These are phyloP conservation scores for Penicillium sp. DNA, from an alignment of 2,329 filamentous ascomycete species.

Conservation along the genomic window DNA sequence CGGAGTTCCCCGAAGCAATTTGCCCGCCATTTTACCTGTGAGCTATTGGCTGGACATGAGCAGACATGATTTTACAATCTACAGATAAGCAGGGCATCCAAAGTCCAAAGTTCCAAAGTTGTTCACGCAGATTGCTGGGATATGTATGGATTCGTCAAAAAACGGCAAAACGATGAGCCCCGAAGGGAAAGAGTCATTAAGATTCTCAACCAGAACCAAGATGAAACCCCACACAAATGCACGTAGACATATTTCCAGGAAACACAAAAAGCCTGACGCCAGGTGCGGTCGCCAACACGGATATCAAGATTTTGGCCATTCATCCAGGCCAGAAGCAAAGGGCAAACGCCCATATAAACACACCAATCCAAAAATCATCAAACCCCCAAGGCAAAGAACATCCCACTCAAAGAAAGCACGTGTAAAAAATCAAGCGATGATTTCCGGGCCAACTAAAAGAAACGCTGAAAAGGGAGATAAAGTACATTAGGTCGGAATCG, in stretches of 20 bases:
- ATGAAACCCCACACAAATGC: constrained; percentile 18
- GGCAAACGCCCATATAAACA: constrained; percentile 12
- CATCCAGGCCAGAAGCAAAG: constrained; percentile 11
- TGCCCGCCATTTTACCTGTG: not conserved
- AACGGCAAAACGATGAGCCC: constrained; percentile 22
- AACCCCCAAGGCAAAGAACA: constrained; percentile 16
- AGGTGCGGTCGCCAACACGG: constrained; percentile 35
- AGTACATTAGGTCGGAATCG: constrained; percentile 28
- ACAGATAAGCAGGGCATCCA: not conserved
- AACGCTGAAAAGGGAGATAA: constrained; percentile 29
- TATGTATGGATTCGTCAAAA: constrained; percentile 27
- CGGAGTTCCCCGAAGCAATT: constrained; percentile 16
- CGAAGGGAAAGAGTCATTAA: constrained; percentile 16
- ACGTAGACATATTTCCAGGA: constrained; percentile 21
- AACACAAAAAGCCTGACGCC: constrained; percentile 31
- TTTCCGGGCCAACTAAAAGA: constrained; percentile 21
- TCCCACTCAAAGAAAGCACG: constrained; percentile 15
- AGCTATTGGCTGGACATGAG: no score
- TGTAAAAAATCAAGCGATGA: constrained; percentile 10
- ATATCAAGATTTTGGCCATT: constrained; percentile 33
- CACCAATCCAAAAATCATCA: constrained; percentile 22
- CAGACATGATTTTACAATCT: no score
- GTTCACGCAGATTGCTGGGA: constrained; percentile 4
- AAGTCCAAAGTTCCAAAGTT: not conserved
- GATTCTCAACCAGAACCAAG: constrained; percentile 13